Base-by-base conservation (phyloP, 2,329 filamentous ascomycete genomes). In the Thermothelomyces thermophilus region DNA sequence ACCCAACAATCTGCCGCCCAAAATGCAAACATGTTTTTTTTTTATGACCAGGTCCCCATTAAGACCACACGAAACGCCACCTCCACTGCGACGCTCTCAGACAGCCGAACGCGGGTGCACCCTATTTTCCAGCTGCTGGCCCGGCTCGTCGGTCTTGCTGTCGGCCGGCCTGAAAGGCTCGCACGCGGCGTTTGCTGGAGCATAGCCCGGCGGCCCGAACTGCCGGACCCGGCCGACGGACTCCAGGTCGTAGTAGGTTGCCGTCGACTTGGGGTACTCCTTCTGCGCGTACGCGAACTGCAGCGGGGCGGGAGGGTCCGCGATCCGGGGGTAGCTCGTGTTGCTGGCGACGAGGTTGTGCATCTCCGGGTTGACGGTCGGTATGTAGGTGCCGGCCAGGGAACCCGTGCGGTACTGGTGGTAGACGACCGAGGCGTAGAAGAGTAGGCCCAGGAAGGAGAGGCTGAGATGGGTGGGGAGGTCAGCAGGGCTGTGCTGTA, bases 381-480 rank as follows among this genome's bases (percentile, higher is more conserved):
- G 34, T 1, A 34, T 46, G 50, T 60, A 61, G n/a, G 41, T 46
- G 35, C 54, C 56, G 6, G 5, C 17, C n/a, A 62, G 56, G 13
- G 54, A 46, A 28, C 60, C 61, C 31, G 51, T 60, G 26, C 61
- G 57, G 44, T 55, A 58, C 26, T 51, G 48, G 55, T 65, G 63
- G 60, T 53, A 66, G 49, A 66, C 53, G 46, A 66, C 45, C 41
- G 52, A 41, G 19, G 64, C 59, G 53, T 66, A 67, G 41, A 65
- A 56, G 46, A 67, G 62, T 13, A 66, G 56, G 20, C 62, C 64
- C 24, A 66, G 20, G 54, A 66, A 67, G 48, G 63, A 63, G 22
- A 64, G 54, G 13, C 65, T 67, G 22, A 6, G 14, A 7, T 5
- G 6, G 19, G 7, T 5, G 6, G 19, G 42, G n/a, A 10, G 26